These are phyloP conservation scores for Brassica carinata DNA, from an alignment of 345 rosid genomes.

Conservation along the genomic window DNA sequence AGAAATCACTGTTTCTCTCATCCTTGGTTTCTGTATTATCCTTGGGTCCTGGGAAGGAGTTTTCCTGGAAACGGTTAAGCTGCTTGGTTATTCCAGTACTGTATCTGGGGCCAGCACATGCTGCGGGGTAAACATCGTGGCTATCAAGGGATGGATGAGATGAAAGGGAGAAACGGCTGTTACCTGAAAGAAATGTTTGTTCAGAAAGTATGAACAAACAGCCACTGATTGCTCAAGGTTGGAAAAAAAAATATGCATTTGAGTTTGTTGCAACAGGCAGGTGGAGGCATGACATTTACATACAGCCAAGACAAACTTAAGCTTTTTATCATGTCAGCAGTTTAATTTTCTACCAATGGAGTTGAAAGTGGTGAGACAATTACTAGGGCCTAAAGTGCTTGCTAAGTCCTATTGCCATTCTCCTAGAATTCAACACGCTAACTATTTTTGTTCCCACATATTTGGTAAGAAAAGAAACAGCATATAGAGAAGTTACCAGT, in stretches of 20 bases:
- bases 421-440: slow-evolving; percentile 11
- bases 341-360: neutral
- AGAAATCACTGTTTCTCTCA: slow-evolving; percentile 54
- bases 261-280: neutral
- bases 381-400: neutral
- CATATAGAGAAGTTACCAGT: slow-evolving; percentile 52
- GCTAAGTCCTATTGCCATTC: slow-evolving; percentile 22
- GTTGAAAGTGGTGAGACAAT: neutral
- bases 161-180: slow-evolving; percentile 54
- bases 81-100: slow-evolving; percentile 41
- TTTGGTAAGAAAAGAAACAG: slow-evolving; percentile 17
- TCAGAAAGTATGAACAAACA: slow-evolving; percentile 4
- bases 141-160: slow-evolving; percentile 53
- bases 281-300: neutral
- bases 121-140: slow-evolving; percentile 40
- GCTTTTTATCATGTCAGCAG: neutral
- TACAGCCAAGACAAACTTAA: neutral
- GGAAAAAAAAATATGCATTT: neutral
- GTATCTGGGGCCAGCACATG: slow-evolving; percentile 50
- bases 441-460: slow-evolving; percentile 15
- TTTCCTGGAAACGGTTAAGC: slow-evolving; percentile 47
- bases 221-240: neutral
- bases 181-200: slow-evolving; percentile 51
- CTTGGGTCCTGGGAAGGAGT: slow-evolving; percentile 41
- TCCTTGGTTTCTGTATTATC: slow-evolving; percentile 40